Conservation (phyloP, 805 yeast genomes). For the Pichia deserticola region DNA sequence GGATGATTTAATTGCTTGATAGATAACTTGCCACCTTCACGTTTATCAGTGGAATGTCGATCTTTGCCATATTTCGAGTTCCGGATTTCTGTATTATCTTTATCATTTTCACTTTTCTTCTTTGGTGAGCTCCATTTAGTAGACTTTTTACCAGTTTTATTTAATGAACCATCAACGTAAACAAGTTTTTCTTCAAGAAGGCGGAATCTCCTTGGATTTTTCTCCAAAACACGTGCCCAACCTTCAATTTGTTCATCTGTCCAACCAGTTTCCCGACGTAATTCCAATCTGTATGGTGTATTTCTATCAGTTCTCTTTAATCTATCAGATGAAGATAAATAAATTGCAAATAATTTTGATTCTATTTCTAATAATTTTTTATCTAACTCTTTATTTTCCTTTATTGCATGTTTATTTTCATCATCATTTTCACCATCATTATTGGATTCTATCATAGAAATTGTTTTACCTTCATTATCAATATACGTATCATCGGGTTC, state of each 20-base stretch:
- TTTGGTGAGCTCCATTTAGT: conserved; percentile 16
- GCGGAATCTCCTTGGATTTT: conserved; percentile 55
- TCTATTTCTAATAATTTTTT: conserved; percentile 31
- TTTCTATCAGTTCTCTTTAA: conserved; percentile 43
- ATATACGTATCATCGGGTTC: conserved; percentile 77
- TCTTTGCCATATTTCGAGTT: too few relatives aligned
- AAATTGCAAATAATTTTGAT: conserved; percentile 46
- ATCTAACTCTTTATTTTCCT: conserved; percentile 27
- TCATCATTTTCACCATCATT: conserved; percentile 22
- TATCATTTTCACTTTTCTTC: conserved; percentile 7
- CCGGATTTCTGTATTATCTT: not conserved
- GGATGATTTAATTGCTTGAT: not conserved
- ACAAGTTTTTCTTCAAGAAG: conserved; percentile 55
- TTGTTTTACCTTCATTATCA: conserved; percentile 37
- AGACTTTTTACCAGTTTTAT: conserved; percentile 15
- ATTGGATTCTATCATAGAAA: conserved; percentile 21
- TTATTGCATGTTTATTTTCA: not conserved
- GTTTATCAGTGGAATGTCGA: not conserved
- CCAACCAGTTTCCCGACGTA: conserved; percentile 56
- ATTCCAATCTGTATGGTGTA: conserved; percentile 39
- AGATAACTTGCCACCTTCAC: not conserved
- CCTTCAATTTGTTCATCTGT: conserved; percentile 90
- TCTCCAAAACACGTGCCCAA: conserved; percentile 73
- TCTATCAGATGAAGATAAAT: conserved; percentile 41
- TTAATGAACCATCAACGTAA: conserved; percentile 31